Evolutionary conservation across 2,329 filamentous ascomycete genomes (phyloP).

Genomic region (Fusarium sp.): DNA sequence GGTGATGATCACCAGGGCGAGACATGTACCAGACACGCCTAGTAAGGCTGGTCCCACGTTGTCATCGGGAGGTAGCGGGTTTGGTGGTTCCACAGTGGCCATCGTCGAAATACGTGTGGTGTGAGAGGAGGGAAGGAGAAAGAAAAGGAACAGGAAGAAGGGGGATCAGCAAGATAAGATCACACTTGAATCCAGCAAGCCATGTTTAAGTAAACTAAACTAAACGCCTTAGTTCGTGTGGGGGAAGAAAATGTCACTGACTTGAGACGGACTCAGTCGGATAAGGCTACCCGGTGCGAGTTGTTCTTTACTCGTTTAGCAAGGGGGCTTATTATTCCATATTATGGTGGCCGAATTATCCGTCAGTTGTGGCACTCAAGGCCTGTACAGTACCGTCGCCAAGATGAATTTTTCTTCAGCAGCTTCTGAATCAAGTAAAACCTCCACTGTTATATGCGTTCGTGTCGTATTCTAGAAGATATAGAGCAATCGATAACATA

Average conservation of each 20-base stretch:
- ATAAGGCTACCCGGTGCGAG: background rate
- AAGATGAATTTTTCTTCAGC: background rate
- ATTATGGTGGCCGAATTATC: background rate
- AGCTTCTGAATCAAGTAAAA: background rate
- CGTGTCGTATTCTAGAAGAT: background rate
- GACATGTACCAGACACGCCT: slow-evolving; percentile 48
- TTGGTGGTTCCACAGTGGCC: slow-evolving; percentile 28
- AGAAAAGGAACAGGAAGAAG: background rate
- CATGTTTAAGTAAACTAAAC: slow-evolving; percentile 5
- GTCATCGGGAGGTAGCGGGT: slow-evolving; percentile 50
- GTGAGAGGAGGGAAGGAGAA: background rate
- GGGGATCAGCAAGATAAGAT: background rate
- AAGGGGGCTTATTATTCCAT: background rate
- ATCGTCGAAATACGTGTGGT: slow-evolving; percentile 5
- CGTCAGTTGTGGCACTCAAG: background rate
- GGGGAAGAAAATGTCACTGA: background rate
- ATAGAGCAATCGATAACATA: background rate
- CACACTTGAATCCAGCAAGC: background rate
- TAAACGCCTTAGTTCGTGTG: background rate
- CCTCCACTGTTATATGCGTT: background rate
- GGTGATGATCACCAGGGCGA: slow-evolving; percentile 48
- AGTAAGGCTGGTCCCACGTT: slow-evolving; percentile 50
- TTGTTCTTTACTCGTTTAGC: background rate
- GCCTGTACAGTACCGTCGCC: background rate
- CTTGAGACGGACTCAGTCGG: background rate